These are phyloP conservation scores for Sorghum bicolor DNA, from an alignment of 176 grass and related monocot genomes.

Conservation along the genomic window Sorghum_bicolor_NCBIv3 NC_012879.2:52038001-52038500, in stretches of 20 bases:
- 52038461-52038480: slow-evolving; percentile 58
- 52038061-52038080: slow-evolving; percentile 48
- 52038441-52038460: slow-evolving; percentile 51
- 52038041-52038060: slow-evolving; percentile 70
- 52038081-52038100: slow-evolving; percentile 19
- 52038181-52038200: slow-evolving; percentile 29
- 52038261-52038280: slow-evolving; percentile 64
- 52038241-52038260: slow-evolving; percentile 57
- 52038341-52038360: slow-evolving; percentile 67
- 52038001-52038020: slow-evolving; percentile 41
- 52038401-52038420: slow-evolving; percentile 42
- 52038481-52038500: slow-evolving; percentile 51
- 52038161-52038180: slow-evolving; percentile 57
- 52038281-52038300: slow-evolving; percentile 49
- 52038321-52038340: slow-evolving; percentile 52
- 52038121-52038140: slow-evolving; percentile 51
- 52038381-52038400: slow-evolving; percentile 49
- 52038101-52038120: slow-evolving; percentile 45
- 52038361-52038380: slow-evolving; percentile 50
- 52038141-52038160: slow-evolving; percentile 57
- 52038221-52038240: slow-evolving; percentile 62
- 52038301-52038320: slow-evolving; percentile 48
- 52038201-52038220: slow-evolving; percentile 46
- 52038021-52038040: slow-evolving; percentile 58
- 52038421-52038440: slow-evolving; percentile 58